Evolutionary conservation across 106 monocot species (phyloP), one percentile per base, ranked within the genome.

Genomic region (Dioscorea alata): DNA sequence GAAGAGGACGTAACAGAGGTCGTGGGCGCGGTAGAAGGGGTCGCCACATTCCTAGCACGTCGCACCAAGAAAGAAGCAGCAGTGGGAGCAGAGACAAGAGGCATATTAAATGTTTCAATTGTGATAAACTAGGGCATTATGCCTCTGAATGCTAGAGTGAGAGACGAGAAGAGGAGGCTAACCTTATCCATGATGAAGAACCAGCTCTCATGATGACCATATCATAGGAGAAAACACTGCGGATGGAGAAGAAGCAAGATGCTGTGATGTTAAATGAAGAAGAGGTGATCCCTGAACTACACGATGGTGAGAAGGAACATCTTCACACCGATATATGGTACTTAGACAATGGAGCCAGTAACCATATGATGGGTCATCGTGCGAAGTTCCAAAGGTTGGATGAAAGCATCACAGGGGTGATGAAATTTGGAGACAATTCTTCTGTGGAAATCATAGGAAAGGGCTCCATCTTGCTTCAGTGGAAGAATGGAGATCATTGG

Each of bases 41-140:
- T 57, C 57, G 57, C 57, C 17, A n/a, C 57, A n/a, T n/a, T n/a
- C n/a, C n/a, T n/a, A n/a, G 57, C 13, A n/a, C 57, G 57, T n/a
- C 57, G 19, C 13, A n/a, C 57, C 13, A 57, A 18, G 57, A 57
- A 13, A 48, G 60, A 33, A 4, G 33, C 9, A 31, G 4, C 14
- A 33, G 71, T 48, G 71, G 60, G 18, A 20, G 48, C 10, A 59
- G 71, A 24, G 57, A 57, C 57, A 57, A 57, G 18, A 57, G 75
- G 13, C 48, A 60, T 60, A 71, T 71, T 5, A 13, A 22, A 2
- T 71, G 71, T 20, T 71, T 60, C 60, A 61, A 71, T 19, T 71
- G 60, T 33, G 18, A 60, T 13, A 61, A 71, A 0, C 5, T 56
- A 50, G 67, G 67, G 13, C 67, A 67, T n/a, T n/a, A n/a, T n/a